phyloP scores from a whole-genome alignment of 768 basidiomycete genomes.

The Russula sp. region DNA sequence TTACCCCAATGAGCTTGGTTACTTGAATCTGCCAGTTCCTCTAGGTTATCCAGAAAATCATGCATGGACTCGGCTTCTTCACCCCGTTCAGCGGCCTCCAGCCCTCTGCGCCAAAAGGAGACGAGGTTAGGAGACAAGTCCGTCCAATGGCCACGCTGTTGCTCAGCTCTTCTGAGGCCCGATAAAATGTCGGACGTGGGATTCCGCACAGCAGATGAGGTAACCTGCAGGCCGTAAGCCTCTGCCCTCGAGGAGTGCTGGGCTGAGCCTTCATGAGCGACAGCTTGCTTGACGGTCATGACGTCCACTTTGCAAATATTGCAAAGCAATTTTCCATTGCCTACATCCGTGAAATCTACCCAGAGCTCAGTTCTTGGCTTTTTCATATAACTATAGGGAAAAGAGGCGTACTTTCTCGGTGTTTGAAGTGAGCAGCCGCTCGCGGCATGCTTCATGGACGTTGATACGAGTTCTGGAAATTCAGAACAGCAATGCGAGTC shows the following conservation, averaged over 20 bases:
- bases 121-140: constrained; percentile 18
- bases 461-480: not conserved
- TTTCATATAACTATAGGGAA: not conserved
- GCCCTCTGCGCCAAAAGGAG: constrained; percentile 16
- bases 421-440: constrained; percentile 9
- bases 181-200: not conserved
- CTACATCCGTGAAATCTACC: constrained; percentile 24
- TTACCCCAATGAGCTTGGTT: constrained; percentile 3
- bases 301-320: constrained; percentile 28
- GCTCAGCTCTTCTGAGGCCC: constrained; percentile 8
- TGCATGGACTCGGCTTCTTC: constrained; percentile 20
- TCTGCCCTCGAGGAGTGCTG: constrained; percentile 22
- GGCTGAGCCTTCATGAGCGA: constrained; percentile 28
- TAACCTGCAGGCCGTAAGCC: constrained; percentile 15
- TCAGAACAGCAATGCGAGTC: not conserved
- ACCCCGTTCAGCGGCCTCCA: constrained; percentile 19
- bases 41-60: constrained; percentile 19
- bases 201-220: not conserved
- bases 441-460: constrained; percentile 17
- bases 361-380: not conserved
- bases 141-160: constrained; percentile 12
- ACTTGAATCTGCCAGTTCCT: constrained; percentile 4
- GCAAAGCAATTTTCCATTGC: constrained; percentile 29
- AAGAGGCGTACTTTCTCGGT: not conserved
- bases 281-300: constrained; percentile 27